These are phyloP conservation scores for Rhynchospora tenuis DNA, from an alignment of 176 grass and related monocot species.

Conservation along the genomic window DNA sequence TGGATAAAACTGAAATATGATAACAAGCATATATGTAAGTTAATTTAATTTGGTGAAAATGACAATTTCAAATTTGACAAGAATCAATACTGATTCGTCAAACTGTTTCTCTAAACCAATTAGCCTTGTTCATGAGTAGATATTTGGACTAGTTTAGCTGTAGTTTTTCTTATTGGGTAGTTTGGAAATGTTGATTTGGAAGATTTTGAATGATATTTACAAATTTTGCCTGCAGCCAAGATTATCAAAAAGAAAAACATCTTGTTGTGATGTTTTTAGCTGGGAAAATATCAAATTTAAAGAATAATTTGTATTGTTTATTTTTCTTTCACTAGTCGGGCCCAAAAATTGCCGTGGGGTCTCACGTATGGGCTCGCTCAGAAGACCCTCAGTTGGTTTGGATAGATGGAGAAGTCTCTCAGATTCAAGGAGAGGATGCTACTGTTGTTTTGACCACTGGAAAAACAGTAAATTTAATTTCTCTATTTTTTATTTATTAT, in stretches of 20 bases:
- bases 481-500: constrained; percentile 3
- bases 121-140: neutral
- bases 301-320: neutral
- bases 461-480: constrained; percentile 54
- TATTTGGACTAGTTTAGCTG: too few relatives aligned
- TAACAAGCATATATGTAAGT: neutral
- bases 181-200: too few relatives aligned
- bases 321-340: neutral
- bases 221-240: too few relatives aligned
- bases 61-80: neutral
- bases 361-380: constrained; percentile 75
- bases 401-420: constrained; percentile 90
- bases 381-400: constrained; percentile 68
- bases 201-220: too few relatives aligned
- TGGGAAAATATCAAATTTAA: neutral
- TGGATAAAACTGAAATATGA: neutral
- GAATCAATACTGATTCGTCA: neutral
- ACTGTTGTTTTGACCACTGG: constrained; percentile 68
- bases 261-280: neutral
- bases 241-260: too few relatives aligned
- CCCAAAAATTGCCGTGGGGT: constrained; percentile 72
- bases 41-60: neutral
- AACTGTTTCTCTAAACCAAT: neutral
- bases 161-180: too few relatives aligned
- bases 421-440: constrained; percentile 60